A percentile compares a stretch with the other conserved stretches of the same genome.
phyloP scores from a whole-genome alignment of 148 eudicot species.

The Rheum nobile region DNA sequence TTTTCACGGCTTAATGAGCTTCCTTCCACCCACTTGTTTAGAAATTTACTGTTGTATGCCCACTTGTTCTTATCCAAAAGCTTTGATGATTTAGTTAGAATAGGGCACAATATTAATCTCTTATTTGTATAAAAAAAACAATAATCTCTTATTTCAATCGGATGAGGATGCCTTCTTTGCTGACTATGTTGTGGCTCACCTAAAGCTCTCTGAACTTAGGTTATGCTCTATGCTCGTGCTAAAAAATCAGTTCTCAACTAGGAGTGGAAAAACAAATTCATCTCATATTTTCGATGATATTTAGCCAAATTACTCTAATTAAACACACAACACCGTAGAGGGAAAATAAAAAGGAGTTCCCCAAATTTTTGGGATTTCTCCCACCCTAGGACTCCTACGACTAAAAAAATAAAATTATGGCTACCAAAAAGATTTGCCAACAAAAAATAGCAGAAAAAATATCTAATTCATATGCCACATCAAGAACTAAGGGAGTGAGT shows the following conservation, averaged over 20 bases:
- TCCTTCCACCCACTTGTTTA: no score
- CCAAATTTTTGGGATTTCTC: neutral
- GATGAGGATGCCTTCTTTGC: constrained; percentile 96
- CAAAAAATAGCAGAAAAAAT: neutral
- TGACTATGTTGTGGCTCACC: constrained; percentile 77
- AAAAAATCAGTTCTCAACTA: neutral
- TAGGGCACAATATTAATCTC: no score
- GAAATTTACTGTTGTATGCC: no score
- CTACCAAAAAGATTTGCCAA: neutral
- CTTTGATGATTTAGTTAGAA: neutral
- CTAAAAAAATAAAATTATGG: neutral
- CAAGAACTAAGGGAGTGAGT: neutral
- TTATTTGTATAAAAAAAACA: neutral
- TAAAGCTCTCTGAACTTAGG: constrained; percentile 92
- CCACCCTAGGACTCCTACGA: neutral
- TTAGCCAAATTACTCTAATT: neutral
- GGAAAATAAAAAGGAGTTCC: neutral
- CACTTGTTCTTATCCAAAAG: neutral
- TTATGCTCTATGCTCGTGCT: constrained; percentile 15
- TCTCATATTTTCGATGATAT: neutral
- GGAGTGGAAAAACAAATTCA: neutral
- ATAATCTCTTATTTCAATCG: constrained; percentile 17
- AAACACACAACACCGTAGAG: neutral
- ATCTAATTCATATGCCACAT: neutral
- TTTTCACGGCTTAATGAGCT: no score